Evolutionary conservation across 1,284 basidiomycete species (phyloP), one percentile per base, ranked within the genome.

Genomic region (Laetiporus sulphureus): DNA sequence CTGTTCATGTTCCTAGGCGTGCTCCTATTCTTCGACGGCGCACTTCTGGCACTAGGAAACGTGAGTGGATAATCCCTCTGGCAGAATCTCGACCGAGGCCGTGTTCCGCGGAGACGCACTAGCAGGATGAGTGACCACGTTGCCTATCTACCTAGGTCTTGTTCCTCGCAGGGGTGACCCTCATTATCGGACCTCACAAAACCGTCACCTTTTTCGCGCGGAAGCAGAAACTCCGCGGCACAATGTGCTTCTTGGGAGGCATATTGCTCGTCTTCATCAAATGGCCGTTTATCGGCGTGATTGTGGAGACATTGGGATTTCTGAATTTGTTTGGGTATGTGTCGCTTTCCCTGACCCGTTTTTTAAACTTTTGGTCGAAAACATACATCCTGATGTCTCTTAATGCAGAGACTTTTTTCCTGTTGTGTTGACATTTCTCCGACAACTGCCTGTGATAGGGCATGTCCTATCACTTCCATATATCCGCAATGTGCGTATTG

Each of bases 191-290:
- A 5, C 91, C 91, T 4, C 84, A 87, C 57, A 95, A 96, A 71
- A 98, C 94, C 2, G 93, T 98, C 66, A 91, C 92, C 68, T 99
- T 99, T 71, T 99, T 99, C 67, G 90, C 94, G 20, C 77, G 96
- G 47, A 89, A 83, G 62, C 89, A 99, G 66, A 99, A 99, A 67
- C 71, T 98, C 52, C 77, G 96, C 20, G 96, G 96, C n/a, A 93
- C 91, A 2, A 49, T 81, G 39, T 95, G 91, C 62, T 97, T 96
- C 71, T 67, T 96, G 44, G 89, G 87, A 33, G 93, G 93, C 13
- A 85, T 97, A 46, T 56, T 88, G 12, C 77, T 92, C 45, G 90
- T 95, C 21, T 94, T 95, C 62, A 56, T 86, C 59, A 93, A 91
- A 65, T 91, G 91, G 81, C 91, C 95, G 1, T 89, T 97, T 61